A percentile compares a stretch with the other conserved stretches of the same genome.
Conservation (phyloP, 495 filamentous ascomycete genomes). For the Podospora pseudoanserina region DNA sequence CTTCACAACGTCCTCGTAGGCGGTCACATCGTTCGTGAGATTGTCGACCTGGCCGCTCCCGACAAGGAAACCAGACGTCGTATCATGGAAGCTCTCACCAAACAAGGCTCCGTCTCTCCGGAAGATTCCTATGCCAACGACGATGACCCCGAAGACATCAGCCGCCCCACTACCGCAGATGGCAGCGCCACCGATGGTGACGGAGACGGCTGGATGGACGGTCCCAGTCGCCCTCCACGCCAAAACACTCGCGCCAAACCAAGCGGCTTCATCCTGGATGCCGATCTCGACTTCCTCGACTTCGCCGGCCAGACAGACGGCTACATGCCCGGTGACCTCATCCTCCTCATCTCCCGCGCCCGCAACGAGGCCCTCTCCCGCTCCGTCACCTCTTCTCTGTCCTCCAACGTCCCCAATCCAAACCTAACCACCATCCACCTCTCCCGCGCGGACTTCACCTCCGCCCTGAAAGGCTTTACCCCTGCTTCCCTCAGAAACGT, state of each 20-base stretch:
- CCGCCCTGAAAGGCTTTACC: slow-evolving; percentile 84
- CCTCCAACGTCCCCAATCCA: slow-evolving; percentile 13
- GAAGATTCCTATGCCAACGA: slow-evolving; percentile 27
- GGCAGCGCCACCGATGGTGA: slow-evolving; percentile 48
- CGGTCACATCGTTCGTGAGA: slow-evolving; percentile 76
- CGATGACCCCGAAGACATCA: slow-evolving; percentile 40
- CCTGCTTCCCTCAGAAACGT: slow-evolving; percentile 92
- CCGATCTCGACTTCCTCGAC: slow-evolving; percentile 85
- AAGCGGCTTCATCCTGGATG: slow-evolving; percentile 64
- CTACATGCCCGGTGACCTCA: slow-evolving; percentile 94
- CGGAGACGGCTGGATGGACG: slow-evolving; percentile 70
- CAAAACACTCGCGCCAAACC: slow-evolving; percentile 28
- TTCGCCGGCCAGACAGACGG: slow-evolving; percentile 90
- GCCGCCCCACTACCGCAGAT: slow-evolving; percentile 51
- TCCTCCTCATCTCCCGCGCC: slow-evolving; percentile 79
- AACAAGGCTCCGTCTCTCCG: slow-evolving; percentile 41
- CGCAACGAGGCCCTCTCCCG: slow-evolving; percentile 88
- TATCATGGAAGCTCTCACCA: slow-evolving; percentile 70
- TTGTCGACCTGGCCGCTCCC: slow-evolving; percentile 79
- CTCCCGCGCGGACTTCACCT: slow-evolving; percentile 68
- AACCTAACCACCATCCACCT: slow-evolving; percentile 52
- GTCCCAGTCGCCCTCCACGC: slow-evolving; percentile 31
- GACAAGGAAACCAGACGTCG: slow-evolving; percentile 85
- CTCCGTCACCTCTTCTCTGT: slow-evolving; percentile 47
- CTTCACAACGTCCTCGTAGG: slow-evolving; percentile 76